Evolutionary conservation across 345 rosid genomes (phyloP).

Genomic region (Firmiana major): DNA sequence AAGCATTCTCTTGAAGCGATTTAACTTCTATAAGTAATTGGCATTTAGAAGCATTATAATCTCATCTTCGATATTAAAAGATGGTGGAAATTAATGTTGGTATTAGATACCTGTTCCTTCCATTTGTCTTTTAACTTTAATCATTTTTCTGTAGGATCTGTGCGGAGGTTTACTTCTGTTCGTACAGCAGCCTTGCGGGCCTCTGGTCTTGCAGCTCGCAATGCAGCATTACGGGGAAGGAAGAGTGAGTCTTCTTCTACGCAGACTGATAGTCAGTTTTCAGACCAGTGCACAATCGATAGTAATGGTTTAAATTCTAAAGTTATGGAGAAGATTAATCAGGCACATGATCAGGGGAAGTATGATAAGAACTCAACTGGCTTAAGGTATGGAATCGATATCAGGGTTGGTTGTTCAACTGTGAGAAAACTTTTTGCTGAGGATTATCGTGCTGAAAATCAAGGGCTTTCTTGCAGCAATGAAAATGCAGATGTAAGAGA

Average conservation of each 20-base stretch:
- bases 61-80: conserved; percentile 4
- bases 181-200: conserved; percentile 70
- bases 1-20: not conserved
- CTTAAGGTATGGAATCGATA: conserved; percentile 24
- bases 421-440: conserved; percentile 62
- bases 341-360: conserved; percentile 22
- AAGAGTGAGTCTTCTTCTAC: conserved; percentile 26
- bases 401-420: conserved; percentile 32
- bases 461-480: conserved; percentile 11
- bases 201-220: conserved; percentile 57
- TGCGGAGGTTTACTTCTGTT: conserved; percentile 57
- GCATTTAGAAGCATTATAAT: not conserved
- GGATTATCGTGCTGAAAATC: conserved; percentile 29
- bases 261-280: conserved; percentile 26
- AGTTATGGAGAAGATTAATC: conserved; percentile 31
- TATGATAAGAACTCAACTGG: conserved; percentile 25
- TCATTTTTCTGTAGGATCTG: conserved; percentile 33
- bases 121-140: conserved; percentile 7
- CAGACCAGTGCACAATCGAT: conserved; percentile 29
- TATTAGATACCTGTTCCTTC: not conserved
- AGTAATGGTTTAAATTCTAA: conserved; percentile 22
- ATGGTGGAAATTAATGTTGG: conserved; percentile 5
- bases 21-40: not conserved
- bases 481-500: conserved; percentile 24
- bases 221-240: conserved; percentile 18